Base-by-base conservation (phyloP, 2,329 filamentous ascomycete genomes). In the Chaetothyriales sp. region DNA sequence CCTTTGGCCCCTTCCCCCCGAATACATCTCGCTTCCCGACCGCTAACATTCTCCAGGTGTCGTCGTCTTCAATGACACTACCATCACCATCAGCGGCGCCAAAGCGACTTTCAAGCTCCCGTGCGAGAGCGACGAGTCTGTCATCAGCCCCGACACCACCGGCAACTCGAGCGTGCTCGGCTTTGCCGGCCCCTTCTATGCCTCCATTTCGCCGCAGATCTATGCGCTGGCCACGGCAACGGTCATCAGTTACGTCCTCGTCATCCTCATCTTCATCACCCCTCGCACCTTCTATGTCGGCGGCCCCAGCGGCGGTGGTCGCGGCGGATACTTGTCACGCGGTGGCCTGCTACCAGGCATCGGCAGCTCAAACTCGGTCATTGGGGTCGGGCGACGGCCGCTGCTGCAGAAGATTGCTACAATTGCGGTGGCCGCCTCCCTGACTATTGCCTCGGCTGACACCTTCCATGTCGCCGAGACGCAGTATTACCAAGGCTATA, bases 161-260 rank as follows among this genome's bases (percentile, higher is more conserved):
- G 62, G 69, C 51, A 66, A 69, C 8, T 70, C 72, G 43, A 71
- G 73, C 53, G 67, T 81, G 55, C 77, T 81, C 53, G 80, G 88
- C 65, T 78, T 86, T 50, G 76, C 79, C 56, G 86, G 94, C 61
- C 88, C 88, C 7, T 98, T 98, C 67, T 95, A 94, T 67, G 84
- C 89, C 50, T 95, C 89, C 39, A 88, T 86, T 18, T 90, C 92
- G 44, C 90, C 92, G 12, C 88, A 94, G 67, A 84, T 86, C 61
- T 98, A 95, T 64, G 89, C 89, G 45, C 84, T 96, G 49, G 88
- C 88, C 51, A 86, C 88, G 15, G 87, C 87, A 18, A 96, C 89
- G 0, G 84, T 95, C 50, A 83, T 94, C 47, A 84, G 88, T 47
- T 96, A 93, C 69, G 84, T 93, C 64, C 79, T 96, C 46, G 83